Base-by-base conservation (phyloP, 1,284 basidiomycete species). In the Hemileia vastatrix region DNA sequence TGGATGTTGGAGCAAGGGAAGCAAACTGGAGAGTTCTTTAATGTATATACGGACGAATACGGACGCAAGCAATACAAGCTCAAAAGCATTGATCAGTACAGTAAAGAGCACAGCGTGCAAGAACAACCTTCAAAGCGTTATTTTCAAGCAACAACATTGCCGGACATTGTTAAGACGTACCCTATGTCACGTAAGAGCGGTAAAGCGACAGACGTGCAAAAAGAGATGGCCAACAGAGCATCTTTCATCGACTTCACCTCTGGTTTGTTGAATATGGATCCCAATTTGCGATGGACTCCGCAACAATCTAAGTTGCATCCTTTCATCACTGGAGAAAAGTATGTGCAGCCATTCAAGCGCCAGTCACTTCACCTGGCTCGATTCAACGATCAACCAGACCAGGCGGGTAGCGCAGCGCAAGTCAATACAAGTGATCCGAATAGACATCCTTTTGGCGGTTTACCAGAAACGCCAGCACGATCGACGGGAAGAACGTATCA, bases 71-170 rank as follows among this genome's bases (percentile, higher is more conserved):
- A 86, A 73, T 93, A 88, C 77, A 83, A 86, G 57, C 78, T 97
- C 71, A 98, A 97, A 80, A 83, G 83, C 56, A 78, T 97, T 67
- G 93, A 96, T 66, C 91, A 96, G 77, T 98, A 96, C 75, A 88
- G 89, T 6, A 83, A 86, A 52, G 94, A 98, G 77, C 91, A 94
- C 77, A 88, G 88, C 66, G 87, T 88, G 8, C 88, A 93, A 69
- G 94, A 98, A 76, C 91, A 95, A 75, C 92, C 93, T 0, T 91
- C 90, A 70, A 97, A 97, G 77, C 91, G 95, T 77, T 98, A 98
- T 77, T 98, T 98, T 81, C 90, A 92, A 76, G 90, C 92, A 19
- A 90, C 85, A 11, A 87, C 90, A 18, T 78, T 98, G 52, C 90
- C 90, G 2, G 94, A 98, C 64, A 95, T 97, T 72, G 87, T 98